Percentiles rank a stretch among this genome's conserved stretches.
Conservation (phyloP, 1,284 basidiomycete genomes). For the Hemileia vastatrix region DNA sequence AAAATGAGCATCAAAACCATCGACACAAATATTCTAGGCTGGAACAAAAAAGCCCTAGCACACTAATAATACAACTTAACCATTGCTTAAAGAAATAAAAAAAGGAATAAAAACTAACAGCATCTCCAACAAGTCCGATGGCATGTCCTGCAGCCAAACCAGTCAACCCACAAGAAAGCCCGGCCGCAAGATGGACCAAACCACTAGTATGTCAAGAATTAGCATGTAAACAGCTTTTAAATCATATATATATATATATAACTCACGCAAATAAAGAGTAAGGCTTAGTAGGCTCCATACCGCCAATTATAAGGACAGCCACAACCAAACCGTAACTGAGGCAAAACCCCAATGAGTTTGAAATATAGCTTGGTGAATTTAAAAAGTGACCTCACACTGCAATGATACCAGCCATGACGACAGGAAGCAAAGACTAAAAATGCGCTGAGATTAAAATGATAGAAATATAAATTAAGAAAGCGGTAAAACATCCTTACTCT, state of each 20-base stretch:
- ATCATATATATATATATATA: neutral
- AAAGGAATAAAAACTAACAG: conserved; percentile 44
- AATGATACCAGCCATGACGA: conserved; percentile 99
- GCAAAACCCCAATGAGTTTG: neutral
- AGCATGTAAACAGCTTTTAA: neutral
- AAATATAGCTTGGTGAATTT: neutral
- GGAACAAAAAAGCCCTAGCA: conserved; percentile 20
- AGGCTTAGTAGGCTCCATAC: conserved; percentile 22
- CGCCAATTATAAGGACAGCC: conserved; percentile 25
- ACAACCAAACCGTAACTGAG: conserved; percentile 45
- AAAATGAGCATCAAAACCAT: conserved; percentile 26
- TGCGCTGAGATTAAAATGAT: neutral
- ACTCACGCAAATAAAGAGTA: conserved; percentile 25
- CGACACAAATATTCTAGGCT: conserved; percentile 23
- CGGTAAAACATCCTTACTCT: conserved; percentile 53
- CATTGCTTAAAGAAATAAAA: neutral
- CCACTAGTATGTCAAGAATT: conserved; percentile 33
- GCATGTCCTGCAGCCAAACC: conserved; percentile 45
- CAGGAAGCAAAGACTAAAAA: conserved; percentile 73
- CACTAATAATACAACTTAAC: conserved; percentile 17
- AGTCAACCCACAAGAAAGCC: conserved; percentile 44
- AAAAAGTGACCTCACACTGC: conserved; percentile 46
- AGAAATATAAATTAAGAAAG: neutral
- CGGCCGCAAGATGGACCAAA: conserved; percentile 45
- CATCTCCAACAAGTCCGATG: conserved; percentile 45